Conservation (phyloP, 805 yeast genomes). For the Kluyveromyces lactis region DNA sequence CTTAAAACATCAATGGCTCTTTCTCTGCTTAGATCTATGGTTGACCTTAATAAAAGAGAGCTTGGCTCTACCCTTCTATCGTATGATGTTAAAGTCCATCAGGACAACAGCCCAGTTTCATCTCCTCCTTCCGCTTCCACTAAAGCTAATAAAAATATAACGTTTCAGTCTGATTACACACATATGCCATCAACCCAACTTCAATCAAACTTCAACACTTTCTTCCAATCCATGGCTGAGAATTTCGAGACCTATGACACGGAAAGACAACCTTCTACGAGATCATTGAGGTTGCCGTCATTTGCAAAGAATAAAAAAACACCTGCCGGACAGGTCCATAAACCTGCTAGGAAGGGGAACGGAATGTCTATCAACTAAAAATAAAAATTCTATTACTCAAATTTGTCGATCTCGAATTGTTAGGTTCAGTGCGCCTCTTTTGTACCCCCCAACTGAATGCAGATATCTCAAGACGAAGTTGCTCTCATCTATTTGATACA, state of each 20-base stretch:
- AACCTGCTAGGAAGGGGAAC: neutral
- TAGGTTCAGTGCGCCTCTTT: too few relatives aligned
- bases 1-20: conserved; percentile 11
- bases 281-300: neutral
- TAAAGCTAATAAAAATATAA: neutral
- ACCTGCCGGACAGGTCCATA: conserved; percentile 5
- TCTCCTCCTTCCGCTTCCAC: neutral
- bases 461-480: too few relatives aligned
- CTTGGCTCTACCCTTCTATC: conserved; percentile 9
- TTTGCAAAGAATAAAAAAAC: conserved; percentile 1
- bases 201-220: conserved; percentile 19
- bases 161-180: neutral
- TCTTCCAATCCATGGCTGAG: conserved; percentile 23
- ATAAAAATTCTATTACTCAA: neutral
- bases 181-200: conserved; percentile 11
- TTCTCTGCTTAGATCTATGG: conserved; percentile 17
- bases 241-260: conserved; percentile 23
- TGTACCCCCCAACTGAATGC: too few relatives aligned
- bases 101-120: neutral
- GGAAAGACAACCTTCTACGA: conserved; percentile 4
- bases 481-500: too few relatives aligned
- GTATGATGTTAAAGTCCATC: conserved; percentile 10
- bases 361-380: neutral
- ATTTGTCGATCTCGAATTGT: too few relatives aligned
- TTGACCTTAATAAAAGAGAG: conserved; percentile 12